Percentiles rank a stretch among this genome's conserved stretches.
Conservation (phyloP, 2,329 filamentous ascomycete genomes). For the Sclerotinia glacialis region DNA sequence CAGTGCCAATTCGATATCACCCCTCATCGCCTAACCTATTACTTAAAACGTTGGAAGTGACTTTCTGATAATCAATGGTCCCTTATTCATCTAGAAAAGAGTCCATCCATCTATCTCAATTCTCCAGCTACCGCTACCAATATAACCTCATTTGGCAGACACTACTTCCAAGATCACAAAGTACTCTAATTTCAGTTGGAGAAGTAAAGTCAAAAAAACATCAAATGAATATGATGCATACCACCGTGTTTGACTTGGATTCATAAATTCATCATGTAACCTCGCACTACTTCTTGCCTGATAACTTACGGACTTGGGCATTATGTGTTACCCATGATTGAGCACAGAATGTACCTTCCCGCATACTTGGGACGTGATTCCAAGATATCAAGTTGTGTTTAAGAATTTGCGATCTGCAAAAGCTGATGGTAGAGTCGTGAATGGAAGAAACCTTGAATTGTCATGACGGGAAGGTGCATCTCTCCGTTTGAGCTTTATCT, state of each 20-base stretch:
- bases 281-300: neutral
- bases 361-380: neutral
- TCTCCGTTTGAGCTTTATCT: neutral
- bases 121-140: neutral
- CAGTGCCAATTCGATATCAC: no score
- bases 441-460: neutral
- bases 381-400: neutral
- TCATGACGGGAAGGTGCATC: slow-evolving; percentile 14
- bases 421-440: neutral
- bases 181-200: neutral
- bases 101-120: no score
- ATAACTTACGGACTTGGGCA: neutral
- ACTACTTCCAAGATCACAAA: neutral
- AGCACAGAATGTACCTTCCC: neutral
- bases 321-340: neutral
- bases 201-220: neutral
- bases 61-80: neutral
- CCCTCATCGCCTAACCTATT: neutral
- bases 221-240: neutral
- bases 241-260: no score
- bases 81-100: no score
- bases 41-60: no score
- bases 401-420: neutral
- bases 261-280: neutral
- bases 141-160: neutral